Conservation (phyloP, 345 rosid species). For the Gossypium mustelinum region DNA sequence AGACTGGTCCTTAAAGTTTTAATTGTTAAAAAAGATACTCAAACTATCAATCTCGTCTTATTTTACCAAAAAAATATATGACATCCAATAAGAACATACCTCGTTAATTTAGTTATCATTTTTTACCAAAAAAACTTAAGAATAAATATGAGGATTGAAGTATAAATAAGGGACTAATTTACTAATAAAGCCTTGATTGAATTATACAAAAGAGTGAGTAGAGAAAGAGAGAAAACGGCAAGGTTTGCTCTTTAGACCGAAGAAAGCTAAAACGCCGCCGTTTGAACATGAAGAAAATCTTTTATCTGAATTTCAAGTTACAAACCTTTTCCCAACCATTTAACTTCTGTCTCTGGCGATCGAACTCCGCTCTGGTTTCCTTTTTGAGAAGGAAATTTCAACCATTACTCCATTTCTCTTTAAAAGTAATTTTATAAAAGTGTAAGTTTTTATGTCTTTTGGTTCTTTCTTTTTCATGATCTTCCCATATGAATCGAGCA, state of each 20-base stretch:
- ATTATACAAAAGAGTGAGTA: neutral
- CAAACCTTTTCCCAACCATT: neutral
- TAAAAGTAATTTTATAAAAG: neutral
- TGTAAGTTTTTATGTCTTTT: neutral
- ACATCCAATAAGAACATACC: no score
- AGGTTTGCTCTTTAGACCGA: neutral
- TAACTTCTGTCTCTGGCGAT: neutral
- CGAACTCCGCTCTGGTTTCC: neutral
- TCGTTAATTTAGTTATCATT: no score
- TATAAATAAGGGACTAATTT: no score
- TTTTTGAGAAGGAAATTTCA: neutral
- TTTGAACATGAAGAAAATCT: neutral
- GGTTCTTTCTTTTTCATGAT: neutral
- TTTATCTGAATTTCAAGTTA: neutral
- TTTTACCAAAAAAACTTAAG: no score
- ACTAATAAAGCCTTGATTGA: no score
- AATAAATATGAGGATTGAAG: no score
- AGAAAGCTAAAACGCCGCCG: neutral
- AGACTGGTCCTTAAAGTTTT: no score
- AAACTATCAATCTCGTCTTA: no score
- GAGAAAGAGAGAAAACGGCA: neutral
- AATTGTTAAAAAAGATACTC: no score
- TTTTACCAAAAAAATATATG: no score
- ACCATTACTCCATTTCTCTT: neutral
- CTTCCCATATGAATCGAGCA: neutral